Percentiles rank a stretch among this genome's conserved stretches.
Evolutionary conservation across 176 grass and related monocot genomes (phyloP).

Genomic region (Carex littledalei): DNA sequence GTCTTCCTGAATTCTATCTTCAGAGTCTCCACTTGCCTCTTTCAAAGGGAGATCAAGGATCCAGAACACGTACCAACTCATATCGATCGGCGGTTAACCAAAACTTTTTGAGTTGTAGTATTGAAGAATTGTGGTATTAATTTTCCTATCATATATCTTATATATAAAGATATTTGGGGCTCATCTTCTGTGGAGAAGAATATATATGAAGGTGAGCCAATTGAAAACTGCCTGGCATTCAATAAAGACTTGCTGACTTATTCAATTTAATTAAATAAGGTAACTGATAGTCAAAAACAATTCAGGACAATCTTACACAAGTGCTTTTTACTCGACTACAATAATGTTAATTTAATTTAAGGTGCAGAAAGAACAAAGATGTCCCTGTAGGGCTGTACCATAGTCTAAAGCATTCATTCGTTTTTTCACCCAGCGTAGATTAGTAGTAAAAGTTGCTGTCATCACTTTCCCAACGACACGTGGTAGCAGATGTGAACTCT

Average conservation of each 20-base stretch:
- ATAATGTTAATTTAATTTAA: no score
- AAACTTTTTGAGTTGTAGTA: neutral
- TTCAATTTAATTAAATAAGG: neutral
- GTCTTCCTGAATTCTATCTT: neutral
- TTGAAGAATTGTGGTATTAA: neutral
- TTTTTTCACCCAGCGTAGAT: no score
- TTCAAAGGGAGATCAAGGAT: conserved; percentile 17
- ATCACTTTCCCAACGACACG: no score
- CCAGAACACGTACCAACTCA: conserved; percentile 17
- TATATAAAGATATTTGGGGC: neutral
- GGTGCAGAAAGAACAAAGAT: no score
- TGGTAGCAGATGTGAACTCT: no score
- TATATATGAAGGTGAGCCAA: neutral
- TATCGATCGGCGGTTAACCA: neutral
- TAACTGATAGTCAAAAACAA: no score
- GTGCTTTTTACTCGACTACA: no score
- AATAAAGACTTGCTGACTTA: neutral
- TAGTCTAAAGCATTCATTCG: no score
- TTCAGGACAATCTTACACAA: no score
- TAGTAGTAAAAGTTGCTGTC: no score
- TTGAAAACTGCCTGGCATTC: neutral
- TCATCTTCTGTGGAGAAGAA: conserved; percentile 10
- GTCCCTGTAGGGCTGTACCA: no score
- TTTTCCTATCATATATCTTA: neutral
- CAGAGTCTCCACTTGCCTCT: conserved; percentile 22